phyloP scores from a whole-genome alignment of 257 asterid species.

The Solanum phureja region DNA sequence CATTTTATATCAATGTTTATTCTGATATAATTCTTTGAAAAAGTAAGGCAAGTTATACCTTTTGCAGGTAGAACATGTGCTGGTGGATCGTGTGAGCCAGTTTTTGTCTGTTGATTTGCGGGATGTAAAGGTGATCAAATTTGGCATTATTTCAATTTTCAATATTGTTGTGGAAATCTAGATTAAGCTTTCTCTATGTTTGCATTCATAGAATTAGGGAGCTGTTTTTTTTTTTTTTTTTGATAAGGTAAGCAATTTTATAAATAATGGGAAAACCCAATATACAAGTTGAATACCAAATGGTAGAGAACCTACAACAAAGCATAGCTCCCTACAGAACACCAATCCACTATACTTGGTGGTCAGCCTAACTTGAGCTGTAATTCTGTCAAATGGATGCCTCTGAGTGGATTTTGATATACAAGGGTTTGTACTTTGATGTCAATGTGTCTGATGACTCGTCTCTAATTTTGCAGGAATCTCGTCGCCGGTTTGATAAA shows the following conservation, averaged over 20 bases:
- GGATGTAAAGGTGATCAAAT: conserved; percentile 66
- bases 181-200: background rate
- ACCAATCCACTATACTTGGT: background rate
- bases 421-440: background rate
- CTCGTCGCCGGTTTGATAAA: conserved; percentile 90
- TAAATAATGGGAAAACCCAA: background rate
- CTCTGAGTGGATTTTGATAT: background rate
- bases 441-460: background rate
- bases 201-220: background rate
- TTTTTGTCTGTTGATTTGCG: conserved; percentile 82
- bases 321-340: background rate
- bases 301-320: background rate
- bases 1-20: background rate
- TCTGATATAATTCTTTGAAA: background rate
- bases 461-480: conserved; percentile 51
- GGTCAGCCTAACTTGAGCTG: background rate
- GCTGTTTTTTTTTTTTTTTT: background rate
- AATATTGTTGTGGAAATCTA: background rate
- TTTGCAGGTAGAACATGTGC: conserved; percentile 92
- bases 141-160: background rate
- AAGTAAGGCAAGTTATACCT: conserved; percentile 5
- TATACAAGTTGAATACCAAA: background rate
- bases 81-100: conserved; percentile 83
- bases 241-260: background rate
- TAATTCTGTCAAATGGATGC: background rate